phyloP scores from a whole-genome alignment of 164 flowering plant species.

The Chimonanthus salicifolius region DNA sequence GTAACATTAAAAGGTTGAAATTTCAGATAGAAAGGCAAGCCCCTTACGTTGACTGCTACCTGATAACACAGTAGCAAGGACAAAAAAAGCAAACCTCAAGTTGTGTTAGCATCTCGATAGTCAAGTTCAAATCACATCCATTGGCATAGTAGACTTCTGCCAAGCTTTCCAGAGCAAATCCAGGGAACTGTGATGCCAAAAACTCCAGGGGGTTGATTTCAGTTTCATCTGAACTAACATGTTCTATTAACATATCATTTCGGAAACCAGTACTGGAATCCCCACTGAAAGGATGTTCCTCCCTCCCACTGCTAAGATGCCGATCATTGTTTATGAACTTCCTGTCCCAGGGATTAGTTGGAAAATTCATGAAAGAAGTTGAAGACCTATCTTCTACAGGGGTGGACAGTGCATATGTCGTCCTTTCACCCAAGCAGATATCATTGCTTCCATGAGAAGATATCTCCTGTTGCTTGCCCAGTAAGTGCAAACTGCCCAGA shows the following conservation, averaged over 20 bases:
- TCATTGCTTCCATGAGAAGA: constrained; percentile 20
- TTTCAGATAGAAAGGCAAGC: too few species aligned
- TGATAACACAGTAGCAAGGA: not conserved
- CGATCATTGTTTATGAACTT: constrained; percentile 38
- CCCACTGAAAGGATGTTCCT: constrained; percentile 29
- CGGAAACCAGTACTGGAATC: constrained; percentile 42
- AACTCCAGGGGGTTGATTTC: constrained; percentile 63
- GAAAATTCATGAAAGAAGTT: constrained; percentile 19
- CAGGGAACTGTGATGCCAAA: constrained; percentile 85
- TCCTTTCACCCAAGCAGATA: constrained; percentile 43
- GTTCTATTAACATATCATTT: constrained; percentile 45
- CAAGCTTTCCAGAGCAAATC: constrained; percentile 93
- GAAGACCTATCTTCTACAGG: constrained; percentile 47
- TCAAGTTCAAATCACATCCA: constrained; percentile 80
- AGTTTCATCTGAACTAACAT: constrained; percentile 34
- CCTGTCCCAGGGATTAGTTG: constrained; percentile 66
- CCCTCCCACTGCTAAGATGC: constrained; percentile 27
- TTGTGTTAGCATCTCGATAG: constrained; percentile 95
- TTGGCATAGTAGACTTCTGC: constrained; percentile 83
- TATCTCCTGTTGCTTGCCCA: constrained; percentile 27
- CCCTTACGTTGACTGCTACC: not conserved
- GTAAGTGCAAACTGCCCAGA: constrained; percentile 30
- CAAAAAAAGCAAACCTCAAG: constrained; percentile 62
- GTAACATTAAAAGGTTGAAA: too few species aligned
- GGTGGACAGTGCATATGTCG: constrained; percentile 37